Conservation (phyloP, 2,329 filamentous ascomycete genomes). For the Nemania sp. region DNA sequence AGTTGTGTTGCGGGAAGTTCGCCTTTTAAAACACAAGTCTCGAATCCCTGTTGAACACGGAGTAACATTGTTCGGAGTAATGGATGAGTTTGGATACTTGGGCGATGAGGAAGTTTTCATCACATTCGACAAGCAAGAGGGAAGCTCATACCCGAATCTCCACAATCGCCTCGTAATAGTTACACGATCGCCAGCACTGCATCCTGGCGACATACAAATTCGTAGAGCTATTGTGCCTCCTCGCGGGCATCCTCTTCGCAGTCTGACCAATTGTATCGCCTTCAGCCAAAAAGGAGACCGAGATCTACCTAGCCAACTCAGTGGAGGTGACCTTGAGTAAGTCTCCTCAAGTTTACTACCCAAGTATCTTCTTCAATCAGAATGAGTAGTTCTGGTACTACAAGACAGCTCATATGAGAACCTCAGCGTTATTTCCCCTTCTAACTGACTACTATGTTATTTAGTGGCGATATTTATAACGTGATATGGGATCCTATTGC, state of each 20-base stretch:
- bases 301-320: conserved; percentile 82
- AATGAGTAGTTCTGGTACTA: neutral
- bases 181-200: conserved; percentile 83
- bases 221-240: conserved; percentile 73
- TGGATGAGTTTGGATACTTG: conserved; percentile 82
- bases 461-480: conserved; percentile 78
- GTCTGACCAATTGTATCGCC: conserved; percentile 78
- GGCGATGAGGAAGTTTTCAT: conserved; percentile 76
- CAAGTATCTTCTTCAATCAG: neutral
- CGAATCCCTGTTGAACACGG: conserved; percentile 78
- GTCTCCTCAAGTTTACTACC: neutral
- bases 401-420: neutral
- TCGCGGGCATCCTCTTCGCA: conserved; percentile 67
- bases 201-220: conserved; percentile 83
- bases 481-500: conserved; percentile 77
- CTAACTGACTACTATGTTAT: neutral
- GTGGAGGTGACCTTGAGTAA: conserved; percentile 77
- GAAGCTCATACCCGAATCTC: conserved; percentile 50
- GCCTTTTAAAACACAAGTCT: conserved; percentile 81
- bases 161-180: conserved; percentile 66
- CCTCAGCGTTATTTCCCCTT: conserved; percentile 51
- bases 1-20: conserved; percentile 75
- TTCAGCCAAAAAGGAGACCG: conserved; percentile 79
- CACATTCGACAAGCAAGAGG: conserved; percentile 60
- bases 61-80: conserved; percentile 82